phyloP scores from a whole-genome alignment of 805 yeast genomes.

The Pachysolen tannophilus region DNA sequence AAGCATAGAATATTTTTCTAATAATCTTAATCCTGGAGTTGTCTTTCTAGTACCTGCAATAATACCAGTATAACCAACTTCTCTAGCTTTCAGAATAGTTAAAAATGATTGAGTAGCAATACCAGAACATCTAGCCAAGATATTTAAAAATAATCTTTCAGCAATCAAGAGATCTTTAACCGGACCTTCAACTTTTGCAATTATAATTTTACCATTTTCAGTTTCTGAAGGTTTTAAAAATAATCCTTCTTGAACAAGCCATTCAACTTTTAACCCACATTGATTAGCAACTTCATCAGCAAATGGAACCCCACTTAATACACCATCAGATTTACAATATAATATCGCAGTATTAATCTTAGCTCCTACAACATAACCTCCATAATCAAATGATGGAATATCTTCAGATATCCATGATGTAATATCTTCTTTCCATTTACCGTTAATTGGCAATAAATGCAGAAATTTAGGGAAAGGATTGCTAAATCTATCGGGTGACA shows the following conservation, averaged over 20 bases:
- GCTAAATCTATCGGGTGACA: too few species aligned
- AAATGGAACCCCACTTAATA: conserved; percentile 82
- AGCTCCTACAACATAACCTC: conserved; percentile 91
- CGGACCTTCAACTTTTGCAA: conserved; percentile 75
- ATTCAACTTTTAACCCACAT: conserved; percentile 60
- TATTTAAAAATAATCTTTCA: conserved; percentile 79
- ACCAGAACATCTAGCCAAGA: conserved; percentile 79
- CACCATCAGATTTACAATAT: conserved; percentile 74
- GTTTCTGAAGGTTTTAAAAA: conserved; percentile 33
- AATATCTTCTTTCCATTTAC: conserved; percentile 76
- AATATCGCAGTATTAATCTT: conserved; percentile 64
- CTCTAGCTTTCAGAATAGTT: conserved; percentile 53
- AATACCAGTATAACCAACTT: conserved; percentile 66
- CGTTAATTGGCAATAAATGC: conserved; percentile 64
- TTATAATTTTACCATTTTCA: conserved; percentile 48
- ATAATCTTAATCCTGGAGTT: conserved; percentile 86
- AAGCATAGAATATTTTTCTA: conserved; percentile 90
- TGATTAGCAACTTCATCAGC: conserved; percentile 79
- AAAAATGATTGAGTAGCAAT: conserved; percentile 68
- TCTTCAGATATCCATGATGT: conserved; percentile 77
- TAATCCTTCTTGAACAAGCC: conserved; percentile 71
- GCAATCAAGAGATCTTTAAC: conserved; percentile 73
- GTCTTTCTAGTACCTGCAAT: conserved; percentile 97
- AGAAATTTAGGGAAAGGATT: conserved; percentile 28
- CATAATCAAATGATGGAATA: conserved; percentile 89